Base-by-base conservation (phyloP, 2,329 filamentous ascomycete genomes). In the Xylaria sp. region DNA sequence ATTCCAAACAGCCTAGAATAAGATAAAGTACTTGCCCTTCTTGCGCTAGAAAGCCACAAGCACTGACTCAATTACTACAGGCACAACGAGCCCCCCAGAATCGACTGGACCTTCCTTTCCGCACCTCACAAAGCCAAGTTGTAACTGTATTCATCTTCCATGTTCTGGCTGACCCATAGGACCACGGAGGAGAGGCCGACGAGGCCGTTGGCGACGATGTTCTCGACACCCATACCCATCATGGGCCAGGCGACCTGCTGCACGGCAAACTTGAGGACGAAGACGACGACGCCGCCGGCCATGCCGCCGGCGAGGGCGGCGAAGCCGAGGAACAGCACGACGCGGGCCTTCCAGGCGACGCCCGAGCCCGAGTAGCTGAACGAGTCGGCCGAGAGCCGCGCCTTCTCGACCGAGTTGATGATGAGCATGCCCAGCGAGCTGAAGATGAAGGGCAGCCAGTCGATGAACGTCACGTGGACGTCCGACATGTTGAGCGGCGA, bases 81-180 rank as follows among this genome's bases (percentile, higher is more conserved):
- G 51, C 20, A 23, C 39, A 37, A 28, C 5, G 3, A 28, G 5
- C 3, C 5, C 28, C 3, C 28, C 20, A 12, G 3, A 32, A 39
- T 9, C 8, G 32, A 54, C 18, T 23, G 9, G 39, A 25, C 2
- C 44, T 4, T 15, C 1, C 15, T 9, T 25, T 13, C 8, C 15
- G 13, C 18, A 5, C 32, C 48, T 77, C 54, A 90, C 71, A 91
- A 82, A 69, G 89, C 85, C 73, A 91, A 80, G 79, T 90, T 91
- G 80, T 91, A 91, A 56, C 88, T 86, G 75, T 91, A 91, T 80
- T 91, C 89, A 76, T 91, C 89, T 82, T 91, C 89, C 87, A 91
- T 91, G 76, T 91, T 91, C 84, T 91, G 89, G 81, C 87, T 89
- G 65, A 91, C 81, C 89, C 89, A 91, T 51, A 91, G 84, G 69